phyloP scores from a whole-genome alignment of 2,329 filamentous ascomycete species.

The Colletotrichum truncatum region DNA sequence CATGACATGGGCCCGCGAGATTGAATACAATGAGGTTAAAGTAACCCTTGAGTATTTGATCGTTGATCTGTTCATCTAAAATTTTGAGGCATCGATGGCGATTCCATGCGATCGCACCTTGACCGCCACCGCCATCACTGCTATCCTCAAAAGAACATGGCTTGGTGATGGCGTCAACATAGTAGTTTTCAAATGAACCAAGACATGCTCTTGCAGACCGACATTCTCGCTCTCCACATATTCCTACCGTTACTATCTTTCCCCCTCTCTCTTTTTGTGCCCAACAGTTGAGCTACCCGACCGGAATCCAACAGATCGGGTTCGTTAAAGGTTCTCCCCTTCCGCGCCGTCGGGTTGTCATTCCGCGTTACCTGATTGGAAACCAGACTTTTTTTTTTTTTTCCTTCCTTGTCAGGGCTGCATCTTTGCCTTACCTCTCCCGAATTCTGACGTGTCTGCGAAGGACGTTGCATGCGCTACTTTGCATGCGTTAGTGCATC shows the following conservation, averaged over 20 bases:
- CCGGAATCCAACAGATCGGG: conserved; percentile 1
- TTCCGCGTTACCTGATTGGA: background rate
- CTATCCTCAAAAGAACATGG: background rate
- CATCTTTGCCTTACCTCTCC: background rate
- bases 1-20: conserved; percentile 17
- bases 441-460: background rate
- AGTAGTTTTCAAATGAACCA: background rate
- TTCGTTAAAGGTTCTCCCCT: background rate
- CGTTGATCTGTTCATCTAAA: conserved; percentile 3
- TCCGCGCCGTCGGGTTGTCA: background rate
- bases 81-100: background rate
- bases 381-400: background rate
- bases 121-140: background rate
- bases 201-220: background rate
- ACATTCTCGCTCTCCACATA: background rate
- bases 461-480: background rate
- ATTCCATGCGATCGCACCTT: background rate
- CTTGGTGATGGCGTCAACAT: background rate
- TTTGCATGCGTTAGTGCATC: background rate
- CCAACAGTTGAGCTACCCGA: background rate
- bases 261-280: background rate
- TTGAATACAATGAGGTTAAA: conserved; percentile 29
- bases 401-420: background rate
- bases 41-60: background rate
- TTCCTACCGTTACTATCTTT: background rate